These are phyloP conservation scores for Syzygium malaccense DNA, from an alignment of 441 rosid species.

Conservation along the genomic window DNA sequence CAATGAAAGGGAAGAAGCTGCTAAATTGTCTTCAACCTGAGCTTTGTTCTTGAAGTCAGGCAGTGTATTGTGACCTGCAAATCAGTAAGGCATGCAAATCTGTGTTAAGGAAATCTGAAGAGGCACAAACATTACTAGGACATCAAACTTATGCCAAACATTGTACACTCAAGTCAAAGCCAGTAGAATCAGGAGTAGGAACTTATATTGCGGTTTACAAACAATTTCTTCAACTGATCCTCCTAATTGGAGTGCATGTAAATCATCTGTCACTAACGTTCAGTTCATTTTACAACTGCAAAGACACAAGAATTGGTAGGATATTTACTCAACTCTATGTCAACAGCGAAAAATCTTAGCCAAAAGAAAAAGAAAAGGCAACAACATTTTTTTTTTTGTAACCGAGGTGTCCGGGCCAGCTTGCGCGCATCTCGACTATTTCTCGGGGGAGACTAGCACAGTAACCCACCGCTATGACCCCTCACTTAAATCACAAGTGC, in stretches of 20 bases:
- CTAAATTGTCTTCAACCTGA: conserved; percentile 24
- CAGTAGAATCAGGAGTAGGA: background rate
- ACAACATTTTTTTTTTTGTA: too few relatives aligned
- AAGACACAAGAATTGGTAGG: background rate
- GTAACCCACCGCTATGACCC: too few relatives aligned
- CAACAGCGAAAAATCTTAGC: background rate
- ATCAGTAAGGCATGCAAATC: background rate
- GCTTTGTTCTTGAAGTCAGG: conserved; percentile 38
- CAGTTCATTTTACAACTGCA: background rate
- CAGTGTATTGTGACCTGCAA: conserved; percentile 50
- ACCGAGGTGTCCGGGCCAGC: too few relatives aligned
- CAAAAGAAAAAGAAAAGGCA: background rate
- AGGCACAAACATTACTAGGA: background rate
- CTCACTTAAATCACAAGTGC: too few relatives aligned
- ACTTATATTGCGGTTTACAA: background rate
- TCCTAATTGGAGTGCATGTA: background rate
- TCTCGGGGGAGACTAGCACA: too few relatives aligned
- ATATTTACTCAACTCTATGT: background rate
- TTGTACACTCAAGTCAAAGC: background rate
- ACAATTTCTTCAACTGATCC: background rate
- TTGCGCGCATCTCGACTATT: too few relatives aligned
- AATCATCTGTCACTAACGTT: background rate
- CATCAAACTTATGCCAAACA: background rate
- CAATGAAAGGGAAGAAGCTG: background rate
- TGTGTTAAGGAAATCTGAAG: background rate